Conservation (phyloP, 148 eudicot genomes). For the Camellia lanceoleosa region DNA sequence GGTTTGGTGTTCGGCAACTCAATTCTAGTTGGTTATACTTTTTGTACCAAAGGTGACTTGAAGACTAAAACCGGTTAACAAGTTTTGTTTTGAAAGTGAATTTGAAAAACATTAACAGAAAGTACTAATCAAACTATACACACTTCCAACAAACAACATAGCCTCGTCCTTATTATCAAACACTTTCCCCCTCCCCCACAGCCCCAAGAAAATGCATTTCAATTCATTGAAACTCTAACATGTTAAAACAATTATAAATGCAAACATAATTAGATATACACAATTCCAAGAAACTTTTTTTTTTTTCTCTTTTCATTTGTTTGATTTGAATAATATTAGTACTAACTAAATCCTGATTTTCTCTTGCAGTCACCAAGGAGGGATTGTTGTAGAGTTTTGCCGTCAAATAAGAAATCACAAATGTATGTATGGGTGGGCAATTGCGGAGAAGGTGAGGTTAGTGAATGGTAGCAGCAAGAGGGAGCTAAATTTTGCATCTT, state of each 20-base stretch:
- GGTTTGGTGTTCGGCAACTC: constrained; percentile 17
- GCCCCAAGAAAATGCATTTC: background rate
- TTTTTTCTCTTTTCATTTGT: too few relatives aligned
- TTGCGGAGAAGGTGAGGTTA: constrained; percentile 46
- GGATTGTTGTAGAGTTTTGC: constrained; percentile 45
- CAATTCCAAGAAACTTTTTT: too few relatives aligned
- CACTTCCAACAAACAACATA: background rate
- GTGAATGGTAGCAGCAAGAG: constrained; percentile 33
- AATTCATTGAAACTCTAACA: too few relatives aligned
- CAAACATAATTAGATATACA: background rate
- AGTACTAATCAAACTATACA: background rate
- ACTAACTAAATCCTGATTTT: constrained; percentile 3
- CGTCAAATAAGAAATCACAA: constrained; percentile 25
- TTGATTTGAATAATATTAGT: background rate
- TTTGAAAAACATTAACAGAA: background rate
- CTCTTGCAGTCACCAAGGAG: constrained; percentile 43
- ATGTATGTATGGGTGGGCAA: constrained; percentile 48
- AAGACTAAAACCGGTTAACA: background rate
- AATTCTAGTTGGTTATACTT: background rate
- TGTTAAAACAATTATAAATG: background rate
- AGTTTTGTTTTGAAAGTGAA: background rate
- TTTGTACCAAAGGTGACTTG: background rate
- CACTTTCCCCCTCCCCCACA: background rate
- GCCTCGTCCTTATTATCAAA: background rate
- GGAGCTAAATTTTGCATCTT: constrained; percentile 1